Evolutionary conservation across 2,329 filamentous ascomycete species (phyloP), one percentile per base, ranked within the genome.

Genomic region (Byssoonygena ceratinophila): DNA sequence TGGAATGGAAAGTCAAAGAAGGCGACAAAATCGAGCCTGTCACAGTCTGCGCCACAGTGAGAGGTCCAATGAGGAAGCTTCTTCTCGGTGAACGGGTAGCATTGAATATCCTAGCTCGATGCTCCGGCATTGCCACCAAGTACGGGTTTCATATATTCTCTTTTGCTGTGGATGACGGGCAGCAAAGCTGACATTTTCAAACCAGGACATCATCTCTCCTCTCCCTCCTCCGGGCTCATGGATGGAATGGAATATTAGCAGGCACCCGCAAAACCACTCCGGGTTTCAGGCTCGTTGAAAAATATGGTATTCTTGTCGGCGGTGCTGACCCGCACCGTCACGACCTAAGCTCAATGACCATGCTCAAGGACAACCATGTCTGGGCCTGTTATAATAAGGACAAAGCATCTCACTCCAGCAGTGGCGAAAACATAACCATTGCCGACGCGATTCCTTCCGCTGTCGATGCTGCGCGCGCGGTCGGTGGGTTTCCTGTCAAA

Each of bases 301-400:
- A 98, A 73, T 98, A 98, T 69, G 92, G 89, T 60, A 96, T 98
- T 84, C 74, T 96, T 20, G 84, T 94, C 14, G 92, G 91, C 53
- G 92, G 92, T 9, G 90, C 88, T 14, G 92, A 98, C 70, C 81
- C 84, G 2, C 92, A 98, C 69, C 77, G 92, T 29, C 87, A 95
- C 71, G 92, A 98, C 67, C 75, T 98, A 53, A 86, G 82, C 67
- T 80, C 84, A 58, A 97, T 98, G 92, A 90, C 90, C 53, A 98
- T 98, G 92, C 77, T 98, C 59, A 98, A 98, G 74, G 92, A 98
- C 71, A 98, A 98, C 71, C 92, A 98, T 71, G 84, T 98, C 53
- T 96, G 91, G 85, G 88, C 87, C 57, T 84, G 85, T 51, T 84
- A 84, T 46, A 67, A 71, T 51, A 70, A 71, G 54, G 53, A 60